A percentile compares a stretch with the other conserved stretches of the same genome.
Evolutionary conservation across 345 rosid species (phyloP).

Genomic region (Acer negundo): DNA sequence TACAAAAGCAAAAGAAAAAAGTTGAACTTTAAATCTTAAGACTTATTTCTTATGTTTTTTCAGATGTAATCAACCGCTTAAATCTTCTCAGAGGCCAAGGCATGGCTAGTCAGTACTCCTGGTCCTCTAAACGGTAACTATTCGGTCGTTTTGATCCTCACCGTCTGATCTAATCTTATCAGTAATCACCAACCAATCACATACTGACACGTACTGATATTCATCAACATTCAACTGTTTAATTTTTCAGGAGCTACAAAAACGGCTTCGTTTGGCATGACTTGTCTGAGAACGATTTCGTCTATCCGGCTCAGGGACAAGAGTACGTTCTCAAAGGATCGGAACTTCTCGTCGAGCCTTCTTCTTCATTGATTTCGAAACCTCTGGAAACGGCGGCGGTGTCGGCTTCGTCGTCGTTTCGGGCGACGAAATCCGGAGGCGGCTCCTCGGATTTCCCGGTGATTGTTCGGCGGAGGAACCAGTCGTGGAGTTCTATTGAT

Average conservation of each 20-base stretch:
- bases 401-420: conserved; percentile 54
- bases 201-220: background rate
- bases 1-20: background rate
- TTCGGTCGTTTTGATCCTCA: background rate
- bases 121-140: conserved; percentile 92
- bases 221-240: background rate
- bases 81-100: conserved; percentile 83
- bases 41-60: background rate
- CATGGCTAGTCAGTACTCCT: conserved; percentile 86
- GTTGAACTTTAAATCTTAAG: background rate
- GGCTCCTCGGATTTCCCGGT: conserved; percentile 38
- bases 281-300: conserved; percentile 70
- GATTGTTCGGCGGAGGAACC: conserved; percentile 61
- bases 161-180: conserved; percentile 15
- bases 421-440: conserved; percentile 38
- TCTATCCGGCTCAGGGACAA: conserved; percentile 79
- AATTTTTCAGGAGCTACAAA: conserved; percentile 72
- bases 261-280: conserved; percentile 98
- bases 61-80: conserved; percentile 85
- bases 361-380: conserved; percentile 35
- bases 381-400: conserved; percentile 48
- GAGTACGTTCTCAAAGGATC: conserved; percentile 97
- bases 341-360: conserved; percentile 62
- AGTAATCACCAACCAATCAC: background rate
- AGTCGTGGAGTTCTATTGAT: conserved; percentile 85